Evolutionary conservation across 208 protist species (phyloP).

Genomic region (Novymonas esmeraldas): DNA sequence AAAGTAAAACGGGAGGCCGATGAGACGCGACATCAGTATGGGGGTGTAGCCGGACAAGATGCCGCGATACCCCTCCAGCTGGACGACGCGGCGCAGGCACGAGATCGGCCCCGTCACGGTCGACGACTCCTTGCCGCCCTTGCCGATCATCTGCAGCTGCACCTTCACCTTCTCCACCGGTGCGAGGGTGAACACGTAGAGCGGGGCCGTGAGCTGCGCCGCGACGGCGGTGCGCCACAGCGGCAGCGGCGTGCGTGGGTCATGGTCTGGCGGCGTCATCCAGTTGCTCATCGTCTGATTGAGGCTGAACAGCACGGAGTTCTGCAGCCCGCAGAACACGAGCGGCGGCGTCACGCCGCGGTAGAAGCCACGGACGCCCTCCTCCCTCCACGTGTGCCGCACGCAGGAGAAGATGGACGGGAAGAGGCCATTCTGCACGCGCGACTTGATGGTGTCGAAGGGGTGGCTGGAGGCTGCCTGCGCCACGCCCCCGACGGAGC

Average conservation of each 20-base stretch:
- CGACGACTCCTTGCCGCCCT: slow-evolving; percentile 28
- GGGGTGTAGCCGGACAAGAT: slow-evolving; percentile 65
- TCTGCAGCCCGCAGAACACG: slow-evolving; percentile 62
- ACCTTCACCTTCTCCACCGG: slow-evolving; percentile 79
- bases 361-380: slow-evolving; percentile 71
- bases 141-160: slow-evolving; percentile 59
- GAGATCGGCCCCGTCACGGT: slow-evolving; percentile 41
- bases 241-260: slow-evolving; percentile 27
- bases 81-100: slow-evolving; percentile 46
- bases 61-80: slow-evolving; percentile 37
- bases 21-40: slow-evolving; percentile 54
- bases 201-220: slow-evolving; percentile 59
- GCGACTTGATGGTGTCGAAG: slow-evolving; percentile 76
- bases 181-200: slow-evolving; percentile 60
- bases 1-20: slow-evolving; percentile 82
- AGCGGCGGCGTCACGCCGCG: slow-evolving; percentile 59
- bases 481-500: slow-evolving; percentile 63
- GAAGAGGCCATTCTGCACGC: slow-evolving; percentile 67
- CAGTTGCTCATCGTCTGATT: slow-evolving; percentile 65
- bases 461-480: slow-evolving; percentile 71
- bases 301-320: slow-evolving; percentile 72
- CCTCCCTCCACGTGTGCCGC: slow-evolving; percentile 42
- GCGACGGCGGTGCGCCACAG: slow-evolving; percentile 65
- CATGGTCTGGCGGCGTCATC: slow-evolving; percentile 43
- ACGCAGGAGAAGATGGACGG: slow-evolving; percentile 48